Conservation (phyloP, 495 filamentous ascomycete genomes). For the Aspergillus leporis region DNA sequence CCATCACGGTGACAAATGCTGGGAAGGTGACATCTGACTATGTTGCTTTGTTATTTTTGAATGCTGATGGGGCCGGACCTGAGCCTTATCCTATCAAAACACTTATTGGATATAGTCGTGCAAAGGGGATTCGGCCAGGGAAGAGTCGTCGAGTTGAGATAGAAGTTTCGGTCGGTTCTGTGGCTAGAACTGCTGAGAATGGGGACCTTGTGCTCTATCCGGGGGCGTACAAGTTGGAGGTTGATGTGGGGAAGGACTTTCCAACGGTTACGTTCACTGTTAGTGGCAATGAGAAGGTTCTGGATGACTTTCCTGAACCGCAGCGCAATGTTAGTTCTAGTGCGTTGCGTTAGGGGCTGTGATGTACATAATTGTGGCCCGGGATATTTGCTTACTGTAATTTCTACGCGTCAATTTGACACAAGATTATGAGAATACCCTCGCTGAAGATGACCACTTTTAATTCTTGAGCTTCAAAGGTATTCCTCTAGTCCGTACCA, state of each 20-base stretch:
- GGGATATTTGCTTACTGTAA: too few relatives aligned
- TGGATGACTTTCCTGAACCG: not conserved
- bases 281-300: not conserved
- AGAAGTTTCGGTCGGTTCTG: constrained; percentile 49
- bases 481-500: too few relatives aligned
- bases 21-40: constrained; percentile 54
- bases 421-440: too few relatives aligned
- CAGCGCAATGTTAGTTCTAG: not conserved
- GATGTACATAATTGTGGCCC: too few relatives aligned
- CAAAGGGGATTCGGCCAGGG: constrained; percentile 41
- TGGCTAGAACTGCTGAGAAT: constrained; percentile 52
- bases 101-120: constrained; percentile 52
- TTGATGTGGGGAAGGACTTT: constrained; percentile 41
- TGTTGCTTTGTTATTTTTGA: constrained; percentile 51
- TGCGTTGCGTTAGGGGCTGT: not conserved
- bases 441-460: too few relatives aligned
- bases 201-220: constrained; percentile 60
- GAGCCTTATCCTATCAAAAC: constrained; percentile 56
- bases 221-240: constrained; percentile 51
- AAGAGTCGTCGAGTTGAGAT: constrained; percentile 33
- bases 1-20: constrained; percentile 44
- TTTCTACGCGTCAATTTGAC: too few relatives aligned
- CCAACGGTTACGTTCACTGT: not conserved
- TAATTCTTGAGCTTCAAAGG: too few relatives aligned
- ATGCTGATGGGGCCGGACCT: constrained; percentile 45